Evolutionary conservation across 352 stramenopile species (phyloP), one percentile per base, ranked within the genome.

Genomic region (Globisporangium rhizosaccharum): DNA sequence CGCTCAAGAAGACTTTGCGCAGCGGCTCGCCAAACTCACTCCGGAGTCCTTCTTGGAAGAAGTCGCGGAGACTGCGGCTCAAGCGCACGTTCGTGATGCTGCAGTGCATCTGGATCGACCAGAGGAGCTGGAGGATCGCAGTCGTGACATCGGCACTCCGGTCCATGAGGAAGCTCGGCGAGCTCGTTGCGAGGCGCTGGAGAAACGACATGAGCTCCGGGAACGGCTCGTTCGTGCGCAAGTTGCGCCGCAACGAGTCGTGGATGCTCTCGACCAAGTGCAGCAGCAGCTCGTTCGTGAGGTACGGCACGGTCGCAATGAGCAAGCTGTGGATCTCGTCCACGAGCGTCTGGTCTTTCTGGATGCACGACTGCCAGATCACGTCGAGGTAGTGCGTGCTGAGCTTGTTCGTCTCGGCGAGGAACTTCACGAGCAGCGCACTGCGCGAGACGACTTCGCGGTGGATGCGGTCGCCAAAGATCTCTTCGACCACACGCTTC

Each of bases 381-480:
- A 85, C 77, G 55, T 90, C 82, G 56, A 92, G 66, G 17, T 74
- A 70, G 23, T 75, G 51, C 18, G 73, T 73, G 49, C 84, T 81
- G 44, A 96, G 57, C 47, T 86, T 88, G 62, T 90, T 82, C 23
- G 81, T 79, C 62, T 96, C 86, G 0, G 82, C 84, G 23, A 96
- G 66, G 50, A 94, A 96, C 44, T 89, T 92, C n/a, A 96, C 70
- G 48, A 96, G 54, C 42, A 87, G 65, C 9, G 82, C 76, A 67
- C 80, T 94, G 23, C 86, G 79, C 28, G 84, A 91, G 36, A 96
- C 87, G 51, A 93, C 85, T 67, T 96, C 85, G 39, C 85, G 78
- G 66, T 96, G 87, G n/a, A 94, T 94, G 23, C 83, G 73, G 58
- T 96, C 87, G 10, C 87, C 87, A 67, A 96, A 96, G 63, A 94